Evolutionary conservation across 345 rosid species (phyloP).

Genomic region (Erucastrum elatum): DNA sequence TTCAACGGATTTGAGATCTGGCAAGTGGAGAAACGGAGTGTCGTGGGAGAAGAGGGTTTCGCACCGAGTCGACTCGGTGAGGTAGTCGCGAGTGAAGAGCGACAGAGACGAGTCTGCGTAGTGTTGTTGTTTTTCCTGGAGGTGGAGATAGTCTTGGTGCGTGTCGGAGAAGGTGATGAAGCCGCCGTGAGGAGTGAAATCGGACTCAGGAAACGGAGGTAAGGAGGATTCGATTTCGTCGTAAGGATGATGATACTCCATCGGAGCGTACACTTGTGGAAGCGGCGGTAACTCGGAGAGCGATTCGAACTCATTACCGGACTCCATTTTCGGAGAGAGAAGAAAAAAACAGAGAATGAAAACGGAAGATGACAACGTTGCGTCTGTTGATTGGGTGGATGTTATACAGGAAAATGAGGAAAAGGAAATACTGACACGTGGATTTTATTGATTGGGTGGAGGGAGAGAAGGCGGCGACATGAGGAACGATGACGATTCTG

Average conservation of each 20-base stretch:
- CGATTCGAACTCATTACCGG: conserved; percentile 17
- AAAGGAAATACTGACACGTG: conserved; percentile 36
- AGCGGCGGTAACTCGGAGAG: conserved; percentile 33
- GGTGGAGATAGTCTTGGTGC: neutral
- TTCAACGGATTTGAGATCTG: conserved; percentile 29
- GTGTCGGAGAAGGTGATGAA: conserved; percentile 6
- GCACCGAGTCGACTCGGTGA: conserved; percentile 19
- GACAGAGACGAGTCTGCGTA: neutral
- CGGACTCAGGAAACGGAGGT: conserved; percentile 38
- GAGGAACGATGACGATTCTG: conserved; percentile 42
- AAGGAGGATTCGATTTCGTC: neutral
- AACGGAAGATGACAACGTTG: neutral
- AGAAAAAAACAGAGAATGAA: neutral
- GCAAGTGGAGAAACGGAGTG: conserved; percentile 29
- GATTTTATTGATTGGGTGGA: neutral
- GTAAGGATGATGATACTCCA: conserved; percentile 11
- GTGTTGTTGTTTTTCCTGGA: neutral
- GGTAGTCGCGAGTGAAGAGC: conserved; percentile 7
- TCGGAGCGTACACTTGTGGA: conserved; percentile 25
- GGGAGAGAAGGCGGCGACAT: conserved; percentile 40
- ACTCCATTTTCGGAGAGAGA: conserved; percentile 26
- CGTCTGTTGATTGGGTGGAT: neutral
- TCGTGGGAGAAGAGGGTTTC: neutral
- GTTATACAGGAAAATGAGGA: neutral
- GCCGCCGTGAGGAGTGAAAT: conserved; percentile 13